Evolutionary conservation across 1,139 yeast species (phyloP), one percentile per base, ranked within the genome.

Genomic region (Candida frijolesensis): DNA sequence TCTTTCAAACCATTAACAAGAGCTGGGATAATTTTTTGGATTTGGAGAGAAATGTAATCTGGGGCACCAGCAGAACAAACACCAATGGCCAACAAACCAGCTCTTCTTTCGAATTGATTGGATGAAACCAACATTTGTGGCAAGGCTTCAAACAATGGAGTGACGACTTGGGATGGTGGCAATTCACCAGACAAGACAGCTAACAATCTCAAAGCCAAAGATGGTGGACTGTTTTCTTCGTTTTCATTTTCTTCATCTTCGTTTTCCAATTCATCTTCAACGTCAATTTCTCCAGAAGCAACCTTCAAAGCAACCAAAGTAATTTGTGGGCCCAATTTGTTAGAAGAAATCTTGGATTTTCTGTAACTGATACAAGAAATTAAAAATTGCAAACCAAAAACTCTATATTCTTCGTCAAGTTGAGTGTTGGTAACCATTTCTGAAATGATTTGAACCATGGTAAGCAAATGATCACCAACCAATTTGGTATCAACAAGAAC

Each of bases 51-150:
- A 61, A 89, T 81, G 70, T 79, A 92, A 66, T 94, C 99, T 56
- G 98, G 98, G 43, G 98, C 94, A 65, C 99, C 99, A 57, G 88
- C 83, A 47, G 89, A 88, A 48, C 95, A 84, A 51, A 85, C 90
- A 60, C 96, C 92, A 56, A 94, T 76, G 41, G 96, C 82, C 62
- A 89, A 76, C 54, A 91, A 79, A 51, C 88, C 95, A 55, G 96
- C 97, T 72, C 97, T 86, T 75, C 96, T 85, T 71, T 88, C 91
- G 57, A 83, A 87, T 54, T 81, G 80, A 65, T 88, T 83, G 22
- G 83, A 57, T 16, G 96, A 86, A 41, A 67, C 46, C 58, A 89
- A 76, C 78, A 87, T 76, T 47, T 79, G 64, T 47, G 86, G 85
- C 58, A 90, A 72, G 57, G 81, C 80, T 56, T 85, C 89, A 57